Evolutionary conservation across 176 grass and related monocot genomes (phyloP), one percentile per base, ranked within the genome.

Genomic region (Typha latifolia): DNA sequence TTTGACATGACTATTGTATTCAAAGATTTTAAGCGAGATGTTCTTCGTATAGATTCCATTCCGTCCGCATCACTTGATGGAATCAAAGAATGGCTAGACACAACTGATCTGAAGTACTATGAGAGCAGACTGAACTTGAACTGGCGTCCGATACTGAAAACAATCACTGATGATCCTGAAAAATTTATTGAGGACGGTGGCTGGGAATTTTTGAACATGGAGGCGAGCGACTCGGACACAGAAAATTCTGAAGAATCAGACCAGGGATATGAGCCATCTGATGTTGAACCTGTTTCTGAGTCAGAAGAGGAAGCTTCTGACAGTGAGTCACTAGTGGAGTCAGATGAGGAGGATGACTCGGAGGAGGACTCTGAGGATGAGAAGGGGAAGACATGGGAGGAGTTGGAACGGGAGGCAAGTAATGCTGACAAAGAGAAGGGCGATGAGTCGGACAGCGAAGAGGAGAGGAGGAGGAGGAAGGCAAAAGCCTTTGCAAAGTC

Each of bases 1-100:
- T 96, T 96, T 49, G 92, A 91, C 72, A 91, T 96, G 88, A 74
- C 92, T 22, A 96, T 96, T 0, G 92, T 96, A 61, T 96, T 91
- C 61, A 89, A 96, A 77, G 88, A 91, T 74, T 96, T 96, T 61
- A 96, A 96, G 64, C 80, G 82, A 69, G 88, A 96, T 12, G 88
- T 91, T 63, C 81, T 96, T 63, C 82, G 82, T 12, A 91, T 91
- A 1, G 85, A 96, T 76, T 96, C 92, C 12, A 96, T 96, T 56
- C 92, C 85, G 8, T 85, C 88, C 12, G 48, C 80, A 4, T 91
- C 85, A 4, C 74, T 89, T 15, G 85, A 96, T 14, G 75, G 81
- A 53, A 89, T 96, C 68, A 96, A 96, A 78, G 92, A 96, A 62
- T 91, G 92, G 85, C 82, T 96, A 7, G 92, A 96, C 61, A 86